Base-by-base conservation (phyloP, 331 rosid genomes). In the Saraca asoca region DNA sequence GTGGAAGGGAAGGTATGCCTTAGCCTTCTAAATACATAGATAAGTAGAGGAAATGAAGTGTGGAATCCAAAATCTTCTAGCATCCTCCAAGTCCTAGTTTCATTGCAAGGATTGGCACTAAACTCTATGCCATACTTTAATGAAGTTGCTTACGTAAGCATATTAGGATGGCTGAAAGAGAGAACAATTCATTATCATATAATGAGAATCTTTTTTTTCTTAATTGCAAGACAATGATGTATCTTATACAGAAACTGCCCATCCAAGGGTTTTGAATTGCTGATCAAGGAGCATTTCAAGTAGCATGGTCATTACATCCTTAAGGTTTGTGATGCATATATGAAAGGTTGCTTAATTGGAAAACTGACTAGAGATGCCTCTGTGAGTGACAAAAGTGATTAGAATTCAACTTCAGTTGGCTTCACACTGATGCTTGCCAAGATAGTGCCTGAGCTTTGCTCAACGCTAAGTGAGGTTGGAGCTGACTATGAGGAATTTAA, bases 1-100 rank as follows among this genome's bases (percentile, higher is more conserved):
- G 98, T 90, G 88, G 98, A 90, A 80, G 98, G 98, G 64, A 94
- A 94, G 73, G 98, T 94, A 72, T 94, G 98, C 57, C 97, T 94
- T 66, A 94, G 98, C 84, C 98, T 94, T 80, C 80, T 94, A 64
- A 94, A 94, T 79, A 94, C 98, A 55, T 94, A 97, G 98, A 88
- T 95, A 20, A 97, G 98, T 64, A 83, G 83, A 85, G 99, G 99
- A 74, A 94, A 90, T 81, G 98, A 94, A 90, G 97, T 94, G 10
- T 94, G 99, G 99, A 95, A 94, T 88, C 75, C 97, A 44, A 83
- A 88, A 77, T 94, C 99, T 45, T 94, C 99, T 46, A 94, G 99
- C 84, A 94, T 94, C 74, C 96, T 94, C 69, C 99, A 94, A 85
- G 92, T 94, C 70, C 88, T 94, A 19, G 99, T 94, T 83, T 94